phyloP scores from a whole-genome alignment of 1,284 basidiomycete genomes.

The Cystobasidium slooffiae region DNA sequence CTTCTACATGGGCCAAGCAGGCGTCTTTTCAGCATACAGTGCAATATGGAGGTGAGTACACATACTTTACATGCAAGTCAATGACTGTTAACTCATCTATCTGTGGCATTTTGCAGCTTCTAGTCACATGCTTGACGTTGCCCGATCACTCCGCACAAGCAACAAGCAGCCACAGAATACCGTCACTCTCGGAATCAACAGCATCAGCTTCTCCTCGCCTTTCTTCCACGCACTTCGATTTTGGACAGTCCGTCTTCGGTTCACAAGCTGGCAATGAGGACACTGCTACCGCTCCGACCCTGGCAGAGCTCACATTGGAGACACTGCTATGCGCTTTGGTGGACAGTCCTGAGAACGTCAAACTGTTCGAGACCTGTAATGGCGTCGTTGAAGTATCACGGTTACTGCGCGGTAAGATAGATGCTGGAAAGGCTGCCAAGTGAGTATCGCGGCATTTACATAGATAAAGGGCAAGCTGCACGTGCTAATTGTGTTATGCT shows the following conservation, averaged over 20 bases:
- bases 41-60: slow-evolving; percentile 37
- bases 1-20: slow-evolving; percentile 34
- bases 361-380: slow-evolving; percentile 72
- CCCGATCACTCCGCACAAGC: slow-evolving; percentile 30
- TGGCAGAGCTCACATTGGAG: slow-evolving; percentile 73
- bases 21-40: slow-evolving; percentile 21
- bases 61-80: too few species aligned
- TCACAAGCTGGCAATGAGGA: background rate
- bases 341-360: slow-evolving; percentile 71
- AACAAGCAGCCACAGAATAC: background rate
- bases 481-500: background rate
- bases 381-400: slow-evolving; percentile 80
- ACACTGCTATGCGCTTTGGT: slow-evolving; percentile 80
- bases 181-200: background rate
- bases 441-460: slow-evolving; percentile 58
- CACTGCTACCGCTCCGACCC: slow-evolving; percentile 44
- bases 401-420: slow-evolving; percentile 72
- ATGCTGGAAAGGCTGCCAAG: slow-evolving; percentile 80
- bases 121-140: slow-evolving; percentile 40
- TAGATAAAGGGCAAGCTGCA: background rate
- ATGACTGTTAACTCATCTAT: too few species aligned
- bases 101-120: too few species aligned
- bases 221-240: slow-evolving; percentile 31
- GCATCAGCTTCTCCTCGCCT: slow-evolving; percentile 31
- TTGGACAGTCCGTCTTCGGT: slow-evolving; percentile 15